Percentiles rank a stretch among this genome's conserved stretches.
Evolutionary conservation across 2,329 filamentous ascomycete species (phyloP).

Genomic region (Clonostachys solani): DNA sequence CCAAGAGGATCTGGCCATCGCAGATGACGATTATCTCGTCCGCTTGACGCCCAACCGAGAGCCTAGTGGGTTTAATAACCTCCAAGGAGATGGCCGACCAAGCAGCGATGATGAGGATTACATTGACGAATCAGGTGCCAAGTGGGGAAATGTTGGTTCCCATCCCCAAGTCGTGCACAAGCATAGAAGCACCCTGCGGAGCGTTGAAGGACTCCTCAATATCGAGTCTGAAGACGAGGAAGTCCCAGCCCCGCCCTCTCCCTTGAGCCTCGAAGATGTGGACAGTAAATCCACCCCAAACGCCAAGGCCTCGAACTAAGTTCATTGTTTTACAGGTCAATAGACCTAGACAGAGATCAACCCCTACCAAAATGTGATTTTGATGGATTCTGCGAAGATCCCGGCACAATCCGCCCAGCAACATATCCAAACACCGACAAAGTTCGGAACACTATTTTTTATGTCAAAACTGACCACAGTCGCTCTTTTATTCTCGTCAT

Average conservation of each 20-base stretch:
- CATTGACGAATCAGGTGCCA: slow-evolving; percentile 35
- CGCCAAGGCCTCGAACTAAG: too few relatives aligned
- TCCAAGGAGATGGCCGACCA: slow-evolving; percentile 42
- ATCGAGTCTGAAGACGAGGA: slow-evolving; percentile 26
- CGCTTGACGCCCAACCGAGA: slow-evolving; percentile 21
- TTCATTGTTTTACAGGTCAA: too few relatives aligned
- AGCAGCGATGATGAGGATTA: slow-evolving; percentile 56
- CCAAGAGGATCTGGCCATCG: slow-evolving; percentile 60
- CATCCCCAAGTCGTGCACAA: slow-evolving; percentile 50
- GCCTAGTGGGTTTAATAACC: slow-evolving; percentile 15
- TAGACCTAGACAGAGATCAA: too few relatives aligned
- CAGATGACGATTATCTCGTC: slow-evolving; percentile 73
- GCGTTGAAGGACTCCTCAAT: slow-evolving; percentile 47
- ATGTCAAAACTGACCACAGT: neutral
- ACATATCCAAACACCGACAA: neutral
- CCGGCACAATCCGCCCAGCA: too few relatives aligned
- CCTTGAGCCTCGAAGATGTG: slow-evolving; percentile 36
- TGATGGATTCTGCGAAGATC: too few relatives aligned
- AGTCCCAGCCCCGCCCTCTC: slow-evolving; percentile 17
- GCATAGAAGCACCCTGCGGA: slow-evolving; percentile 41
- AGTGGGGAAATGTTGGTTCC: slow-evolving; percentile 46
- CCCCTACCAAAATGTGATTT: too few relatives aligned
- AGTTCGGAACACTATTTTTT: slow-evolving; percentile 1
- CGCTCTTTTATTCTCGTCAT: too few relatives aligned
- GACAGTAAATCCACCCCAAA: slow-evolving; percentile 6